phyloP scores from a whole-genome alignment of 176 grass and related monocot species.

The Areca catechu region DNA sequence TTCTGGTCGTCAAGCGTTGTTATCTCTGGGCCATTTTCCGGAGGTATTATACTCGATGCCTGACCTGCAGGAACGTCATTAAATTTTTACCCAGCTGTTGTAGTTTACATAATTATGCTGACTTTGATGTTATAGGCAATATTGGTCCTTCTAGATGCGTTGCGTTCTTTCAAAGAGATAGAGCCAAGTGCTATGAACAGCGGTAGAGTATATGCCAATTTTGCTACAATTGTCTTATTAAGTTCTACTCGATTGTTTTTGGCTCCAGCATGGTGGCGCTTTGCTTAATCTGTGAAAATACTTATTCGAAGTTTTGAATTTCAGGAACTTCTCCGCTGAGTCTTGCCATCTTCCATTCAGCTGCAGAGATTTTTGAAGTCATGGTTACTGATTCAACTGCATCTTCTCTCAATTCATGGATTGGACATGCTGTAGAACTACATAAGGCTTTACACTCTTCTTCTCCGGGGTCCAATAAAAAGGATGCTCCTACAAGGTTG shows the following conservation, averaged over 20 bases:
- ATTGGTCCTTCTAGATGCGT: conserved; percentile 71
- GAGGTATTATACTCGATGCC: conserved; percentile 43
- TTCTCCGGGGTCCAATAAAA: conserved; percentile 88
- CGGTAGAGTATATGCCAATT: conserved; percentile 28
- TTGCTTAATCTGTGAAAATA: not conserved
- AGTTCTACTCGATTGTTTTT: too few species aligned
- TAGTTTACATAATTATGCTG: not conserved
- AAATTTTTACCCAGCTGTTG: too few species aligned
- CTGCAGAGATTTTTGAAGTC: conserved; percentile 95
- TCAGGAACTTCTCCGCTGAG: conserved; percentile 72
- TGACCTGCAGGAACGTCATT: too few species aligned
- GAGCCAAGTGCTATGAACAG: conserved; percentile 50
- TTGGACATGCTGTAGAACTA: conserved; percentile 76
- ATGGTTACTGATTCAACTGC: conserved; percentile 82
- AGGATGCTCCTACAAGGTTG: conserved; percentile 87
- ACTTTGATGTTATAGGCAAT: conserved; percentile 46
- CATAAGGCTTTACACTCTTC: conserved; percentile 90
- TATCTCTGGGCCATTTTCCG: conserved; percentile 64
- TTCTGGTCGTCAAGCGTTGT: conserved; percentile 83
- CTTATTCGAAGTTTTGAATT: not conserved
- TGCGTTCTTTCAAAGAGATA: conserved; percentile 67
- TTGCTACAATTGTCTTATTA: too few species aligned
- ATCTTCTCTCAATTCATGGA: conserved; percentile 84
- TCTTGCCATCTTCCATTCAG: conserved; percentile 84
- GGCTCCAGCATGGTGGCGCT: not conserved